These are phyloP conservation scores for Tritrichomonas foetus DNA, from an alignment of 208 protist species.

Conservation along the genomic window DNA sequence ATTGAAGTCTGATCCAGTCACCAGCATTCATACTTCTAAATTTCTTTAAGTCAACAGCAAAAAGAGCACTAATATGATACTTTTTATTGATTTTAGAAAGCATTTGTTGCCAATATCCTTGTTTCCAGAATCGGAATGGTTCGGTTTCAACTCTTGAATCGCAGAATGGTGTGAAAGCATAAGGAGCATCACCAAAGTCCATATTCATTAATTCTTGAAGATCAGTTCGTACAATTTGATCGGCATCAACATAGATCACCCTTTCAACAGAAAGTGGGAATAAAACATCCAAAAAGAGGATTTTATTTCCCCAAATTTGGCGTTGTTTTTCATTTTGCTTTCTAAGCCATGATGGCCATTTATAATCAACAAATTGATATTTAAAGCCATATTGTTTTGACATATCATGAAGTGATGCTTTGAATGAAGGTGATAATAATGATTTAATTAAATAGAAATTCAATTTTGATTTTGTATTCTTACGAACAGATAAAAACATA, in stretches of 20 bases:
- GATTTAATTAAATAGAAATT: constrained; percentile 98
- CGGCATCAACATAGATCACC: constrained; percentile 95
- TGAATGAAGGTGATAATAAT: constrained; percentile 90
- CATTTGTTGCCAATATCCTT: constrained; percentile 44
- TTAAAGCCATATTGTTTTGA: constrained; percentile 78
- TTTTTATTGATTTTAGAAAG: constrained; percentile 48
- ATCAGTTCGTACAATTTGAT: constrained; percentile 81
- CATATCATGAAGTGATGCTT: constrained; percentile 67
- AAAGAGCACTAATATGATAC: constrained; percentile 64
- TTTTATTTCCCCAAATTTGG: constrained; percentile 97
- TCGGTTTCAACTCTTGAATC: constrained; percentile 74
- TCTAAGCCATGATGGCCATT: constrained; percentile 91
- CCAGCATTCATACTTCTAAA: constrained; percentile 53
- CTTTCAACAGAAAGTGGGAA: constrained; percentile 87
- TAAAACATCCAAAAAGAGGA: constrained; percentile 97
- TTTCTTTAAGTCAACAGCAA: constrained; percentile 58
- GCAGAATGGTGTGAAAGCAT: constrained; percentile 95
- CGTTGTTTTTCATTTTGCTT: constrained; percentile 92
- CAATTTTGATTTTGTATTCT: constrained; percentile 60
- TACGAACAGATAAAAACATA: not conserved
- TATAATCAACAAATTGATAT: constrained; percentile 85
- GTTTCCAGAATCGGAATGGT: constrained; percentile 65
- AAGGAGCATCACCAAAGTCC: constrained; percentile 77
- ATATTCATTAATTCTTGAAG: constrained; percentile 87
- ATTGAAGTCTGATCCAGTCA: constrained; percentile 54